Evolutionary conservation across 179 eudicot genomes (phyloP).

Genomic region (Nepenthes alata): DNA sequence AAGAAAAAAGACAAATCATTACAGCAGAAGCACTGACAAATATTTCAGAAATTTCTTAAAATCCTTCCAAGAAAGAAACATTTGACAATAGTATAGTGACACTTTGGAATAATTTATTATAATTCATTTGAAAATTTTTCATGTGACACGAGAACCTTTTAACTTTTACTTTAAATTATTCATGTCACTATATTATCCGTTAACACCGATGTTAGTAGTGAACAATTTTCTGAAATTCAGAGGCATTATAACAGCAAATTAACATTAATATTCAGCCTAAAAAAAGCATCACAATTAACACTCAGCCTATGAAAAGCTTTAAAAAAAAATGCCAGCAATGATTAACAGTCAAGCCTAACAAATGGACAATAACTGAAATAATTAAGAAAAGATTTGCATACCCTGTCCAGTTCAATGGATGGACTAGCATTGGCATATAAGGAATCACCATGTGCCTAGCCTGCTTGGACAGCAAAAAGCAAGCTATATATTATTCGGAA

Average conservation of each 20-base stretch:
- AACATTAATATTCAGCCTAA: background rate
- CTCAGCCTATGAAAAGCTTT: background rate
- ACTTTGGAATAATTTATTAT: no score
- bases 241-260: background rate
- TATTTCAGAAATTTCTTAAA: no score
- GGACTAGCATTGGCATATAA: conserved; percentile 96
- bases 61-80: no score
- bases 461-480: conserved; percentile 26
- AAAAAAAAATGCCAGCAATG: background rate
- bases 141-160: no score
- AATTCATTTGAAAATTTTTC: no score
- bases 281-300: background rate
- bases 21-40: no score
- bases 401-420: conserved; percentile 92
- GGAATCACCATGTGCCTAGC: conserved; percentile 96
- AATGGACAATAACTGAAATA: background rate
- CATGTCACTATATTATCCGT: no score
- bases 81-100: no score
- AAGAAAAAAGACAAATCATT: no score
- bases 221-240: background rate
- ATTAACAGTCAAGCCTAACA: background rate
- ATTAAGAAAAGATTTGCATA: conserved; percentile 20
- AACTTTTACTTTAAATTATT: no score
- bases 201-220: background rate
- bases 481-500: conserved; percentile 3